phyloP scores from a whole-genome alignment of 129 eudicot genomes.

The Silybum marianum region DNA sequence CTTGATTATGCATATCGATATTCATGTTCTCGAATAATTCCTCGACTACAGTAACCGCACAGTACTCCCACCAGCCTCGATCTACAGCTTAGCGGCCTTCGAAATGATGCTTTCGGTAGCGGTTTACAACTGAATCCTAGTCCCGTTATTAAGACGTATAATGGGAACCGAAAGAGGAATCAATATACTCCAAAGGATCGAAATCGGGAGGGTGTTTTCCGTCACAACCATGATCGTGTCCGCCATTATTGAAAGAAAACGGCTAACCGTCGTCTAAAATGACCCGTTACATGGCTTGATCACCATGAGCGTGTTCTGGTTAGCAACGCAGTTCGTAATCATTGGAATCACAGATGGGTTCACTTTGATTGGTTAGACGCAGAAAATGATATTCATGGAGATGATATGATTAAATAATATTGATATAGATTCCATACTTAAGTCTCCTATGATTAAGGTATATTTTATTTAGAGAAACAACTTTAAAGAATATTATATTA shows the following conservation, averaged over 20 bases:
- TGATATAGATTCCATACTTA: too few species aligned
- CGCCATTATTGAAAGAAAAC: slow-evolving; percentile 60
- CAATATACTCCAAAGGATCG: slow-evolving; percentile 69
- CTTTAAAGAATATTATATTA: too few species aligned
- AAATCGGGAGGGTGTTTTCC: slow-evolving; percentile 66
- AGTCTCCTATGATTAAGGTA: too few species aligned
- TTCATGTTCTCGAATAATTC: too few species aligned
- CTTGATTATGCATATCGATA: too few species aligned
- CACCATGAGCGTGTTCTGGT: too few species aligned
- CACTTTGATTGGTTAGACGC: slow-evolving; percentile 48
- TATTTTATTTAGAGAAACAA: too few species aligned
- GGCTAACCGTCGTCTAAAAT: slow-evolving; percentile 32
- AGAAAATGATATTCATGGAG: too few species aligned
- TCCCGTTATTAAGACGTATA: slow-evolving; percentile 50
- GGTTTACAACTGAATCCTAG: slow-evolving; percentile 57
- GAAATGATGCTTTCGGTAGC: slow-evolving; percentile 36
- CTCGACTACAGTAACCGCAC: too few species aligned
- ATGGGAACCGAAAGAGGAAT: slow-evolving; percentile 79
- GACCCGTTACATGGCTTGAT: slow-evolving; percentile 44
- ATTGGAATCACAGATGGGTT: slow-evolving; percentile 72
- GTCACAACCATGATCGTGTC: slow-evolving; percentile 53
- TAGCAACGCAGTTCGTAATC: slow-evolving; percentile 67
- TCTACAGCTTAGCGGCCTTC: too few species aligned
- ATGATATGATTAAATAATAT: too few species aligned
- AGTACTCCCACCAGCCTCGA: too few species aligned